Evolutionary conservation across 2,329 filamentous ascomycete species (phyloP).

Genomic region (Nemania abortiva): DNA sequence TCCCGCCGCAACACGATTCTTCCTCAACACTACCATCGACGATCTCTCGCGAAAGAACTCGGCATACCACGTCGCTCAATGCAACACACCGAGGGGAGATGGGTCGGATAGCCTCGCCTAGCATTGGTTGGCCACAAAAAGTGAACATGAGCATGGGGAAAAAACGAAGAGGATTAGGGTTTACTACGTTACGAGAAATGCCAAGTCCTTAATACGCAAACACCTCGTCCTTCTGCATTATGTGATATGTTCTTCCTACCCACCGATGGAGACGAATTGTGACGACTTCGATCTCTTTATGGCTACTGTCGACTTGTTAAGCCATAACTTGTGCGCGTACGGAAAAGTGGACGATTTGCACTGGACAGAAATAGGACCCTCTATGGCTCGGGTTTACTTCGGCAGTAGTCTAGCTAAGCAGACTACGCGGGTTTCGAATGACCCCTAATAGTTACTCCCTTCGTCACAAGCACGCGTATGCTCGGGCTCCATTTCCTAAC

Average conservation of each 20-base stretch:
- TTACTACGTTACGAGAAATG: conserved; percentile 36
- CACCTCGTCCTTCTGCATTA: neutral
- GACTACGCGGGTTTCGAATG: too few relatives aligned
- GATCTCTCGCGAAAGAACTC: conserved; percentile 33
- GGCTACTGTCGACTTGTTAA: too few relatives aligned
- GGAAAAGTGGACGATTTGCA: too few relatives aligned
- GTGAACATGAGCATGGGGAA: conserved; percentile 31
- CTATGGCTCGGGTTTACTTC: too few relatives aligned
- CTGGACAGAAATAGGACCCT: too few relatives aligned
- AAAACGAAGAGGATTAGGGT: conserved; percentile 32
- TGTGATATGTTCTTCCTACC: conserved; percentile 26
- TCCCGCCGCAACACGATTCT: conserved; percentile 25
- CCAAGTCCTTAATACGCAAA: conserved; percentile 31
- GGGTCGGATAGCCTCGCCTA: conserved; percentile 25
- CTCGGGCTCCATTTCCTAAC: too few relatives aligned
- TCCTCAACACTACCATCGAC: conserved; percentile 34
- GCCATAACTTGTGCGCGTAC: too few relatives aligned
- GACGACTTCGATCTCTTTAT: neutral
- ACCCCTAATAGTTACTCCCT: too few relatives aligned
- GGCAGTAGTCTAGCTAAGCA: too few relatives aligned
- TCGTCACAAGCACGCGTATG: too few relatives aligned
- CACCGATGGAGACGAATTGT: neutral
- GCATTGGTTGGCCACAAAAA: conserved; percentile 22
- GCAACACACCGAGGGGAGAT: conserved; percentile 6
- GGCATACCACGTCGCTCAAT: conserved; percentile 28